Conservation (phyloP, 202 grass and related monocot genomes). For the Eragrostis tef region DNA sequence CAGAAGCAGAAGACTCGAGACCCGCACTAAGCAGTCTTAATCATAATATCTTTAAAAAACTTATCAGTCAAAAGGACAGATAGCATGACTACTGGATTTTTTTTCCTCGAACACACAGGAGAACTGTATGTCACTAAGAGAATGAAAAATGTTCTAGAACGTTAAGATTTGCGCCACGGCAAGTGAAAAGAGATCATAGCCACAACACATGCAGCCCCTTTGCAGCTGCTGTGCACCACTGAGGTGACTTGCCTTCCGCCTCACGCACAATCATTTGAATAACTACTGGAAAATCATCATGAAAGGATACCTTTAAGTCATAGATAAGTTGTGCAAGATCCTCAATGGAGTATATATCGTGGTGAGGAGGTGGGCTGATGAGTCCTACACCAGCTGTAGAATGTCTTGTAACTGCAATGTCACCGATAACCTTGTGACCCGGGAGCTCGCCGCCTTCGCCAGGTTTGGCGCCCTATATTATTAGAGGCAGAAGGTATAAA, state of each 20-base stretch:
- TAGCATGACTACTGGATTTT: background rate
- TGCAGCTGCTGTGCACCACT: background rate
- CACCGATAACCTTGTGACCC: slow-evolving; percentile 63
- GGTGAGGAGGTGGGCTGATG: slow-evolving; percentile 74
- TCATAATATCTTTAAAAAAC: background rate
- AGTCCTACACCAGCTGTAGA: slow-evolving; percentile 74
- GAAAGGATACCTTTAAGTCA: slow-evolving; percentile 63
- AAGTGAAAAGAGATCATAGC: background rate
- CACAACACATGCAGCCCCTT: no score
- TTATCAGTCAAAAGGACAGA: background rate
- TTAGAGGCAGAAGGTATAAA: slow-evolving; percentile 14
- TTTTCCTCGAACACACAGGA: background rate
- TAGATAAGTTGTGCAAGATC: slow-evolving; percentile 70
- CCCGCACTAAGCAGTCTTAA: background rate
- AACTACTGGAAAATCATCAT: slow-evolving; percentile 16
- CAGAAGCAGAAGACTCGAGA: background rate
- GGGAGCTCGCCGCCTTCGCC: slow-evolving; percentile 76
- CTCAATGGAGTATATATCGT: slow-evolving; percentile 79
- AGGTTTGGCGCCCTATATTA: slow-evolving; percentile 64
- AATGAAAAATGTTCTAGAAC: background rate
- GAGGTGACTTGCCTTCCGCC: background rate
- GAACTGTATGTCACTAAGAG: background rate
- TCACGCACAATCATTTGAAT: background rate
- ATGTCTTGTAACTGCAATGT: slow-evolving; percentile 66
- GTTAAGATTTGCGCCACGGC: background rate